A percentile compares a stretch with the other conserved stretches of the same genome.
phyloP scores from a whole-genome alignment of 441 rosid species.

The Macaranga tanarius region DNA sequence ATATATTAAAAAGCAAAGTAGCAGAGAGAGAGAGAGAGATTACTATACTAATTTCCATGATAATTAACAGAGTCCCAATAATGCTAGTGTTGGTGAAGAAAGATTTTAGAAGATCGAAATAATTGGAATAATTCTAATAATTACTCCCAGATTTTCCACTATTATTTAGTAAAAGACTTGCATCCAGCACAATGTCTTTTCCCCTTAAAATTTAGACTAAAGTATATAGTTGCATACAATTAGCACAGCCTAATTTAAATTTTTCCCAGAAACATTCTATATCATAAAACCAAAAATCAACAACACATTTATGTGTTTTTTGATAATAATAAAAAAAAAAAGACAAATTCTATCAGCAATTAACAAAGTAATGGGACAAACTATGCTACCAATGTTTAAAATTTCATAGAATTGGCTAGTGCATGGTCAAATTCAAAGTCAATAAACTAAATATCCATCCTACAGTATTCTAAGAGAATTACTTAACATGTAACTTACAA shows the following conservation, averaged over 20 bases:
- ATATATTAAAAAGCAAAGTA: background rate
- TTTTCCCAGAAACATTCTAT: background rate
- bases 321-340: background rate
- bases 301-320: background rate
- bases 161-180: background rate
- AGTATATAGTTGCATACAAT: background rate
- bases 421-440: background rate
- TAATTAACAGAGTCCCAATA: background rate
- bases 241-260: background rate
- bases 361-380: background rate
- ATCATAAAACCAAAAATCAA: background rate
- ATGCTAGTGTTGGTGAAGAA: background rate
- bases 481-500: slow-evolving; percentile 33
- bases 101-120: background rate
- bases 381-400: background rate
- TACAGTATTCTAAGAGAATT: background rate
- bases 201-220: background rate
- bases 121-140: background rate
- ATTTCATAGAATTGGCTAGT: background rate
- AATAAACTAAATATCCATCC: background rate
- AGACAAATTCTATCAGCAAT: background rate
- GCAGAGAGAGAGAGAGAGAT: background rate
- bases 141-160: background rate
- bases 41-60: background rate
- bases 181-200: background rate